Conservation (phyloP, 805 yeast genomes). For the Yamadazyma phyllophila region DNA sequence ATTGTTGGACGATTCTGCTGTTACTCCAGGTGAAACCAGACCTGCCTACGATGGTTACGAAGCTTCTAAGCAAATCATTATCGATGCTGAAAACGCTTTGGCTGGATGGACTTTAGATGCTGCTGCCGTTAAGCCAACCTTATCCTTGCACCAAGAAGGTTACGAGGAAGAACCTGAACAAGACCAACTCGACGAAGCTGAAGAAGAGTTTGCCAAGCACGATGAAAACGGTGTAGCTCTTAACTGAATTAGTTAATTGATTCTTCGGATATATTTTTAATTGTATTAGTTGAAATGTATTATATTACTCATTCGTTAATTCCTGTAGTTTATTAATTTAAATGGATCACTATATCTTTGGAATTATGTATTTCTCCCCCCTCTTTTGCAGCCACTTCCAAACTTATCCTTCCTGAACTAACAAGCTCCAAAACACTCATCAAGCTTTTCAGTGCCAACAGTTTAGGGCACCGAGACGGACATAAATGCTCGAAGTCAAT, state of each 20-base stretch:
- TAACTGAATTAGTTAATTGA: neutral
- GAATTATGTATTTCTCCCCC: neutral
- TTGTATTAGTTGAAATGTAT: slow-evolving; percentile 8
- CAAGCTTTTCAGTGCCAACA: slow-evolving; percentile 29
- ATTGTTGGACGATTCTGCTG: slow-evolving; percentile 79
- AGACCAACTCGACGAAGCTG: slow-evolving; percentile 49
- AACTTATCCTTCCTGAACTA: neutral
- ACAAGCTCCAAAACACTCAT: slow-evolving; percentile 26
- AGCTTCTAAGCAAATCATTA: slow-evolving; percentile 82
- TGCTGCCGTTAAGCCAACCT: slow-evolving; percentile 80
- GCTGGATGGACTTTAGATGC: slow-evolving; percentile 82
- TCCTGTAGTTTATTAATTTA: neutral
- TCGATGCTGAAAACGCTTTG: slow-evolving; percentile 81
- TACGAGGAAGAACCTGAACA: slow-evolving; percentile 45
- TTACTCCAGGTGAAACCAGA: slow-evolving; percentile 90
- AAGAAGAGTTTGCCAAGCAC: slow-evolving; percentile 52
- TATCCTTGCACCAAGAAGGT: slow-evolving; percentile 45
- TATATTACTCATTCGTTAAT: neutral
- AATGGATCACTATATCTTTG: neutral
- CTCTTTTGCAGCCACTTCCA: neutral
- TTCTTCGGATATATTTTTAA: neutral
- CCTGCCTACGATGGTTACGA: slow-evolving; percentile 87
- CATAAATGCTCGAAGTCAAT: slow-evolving; percentile 10
- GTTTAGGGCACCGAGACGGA: slow-evolving; percentile 13
- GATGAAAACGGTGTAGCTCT: slow-evolving; percentile 20